These are phyloP conservation scores for Helotiales sp. DNA, from an alignment of 2,329 filamentous ascomycete genomes.

Conservation along the genomic window DNA sequence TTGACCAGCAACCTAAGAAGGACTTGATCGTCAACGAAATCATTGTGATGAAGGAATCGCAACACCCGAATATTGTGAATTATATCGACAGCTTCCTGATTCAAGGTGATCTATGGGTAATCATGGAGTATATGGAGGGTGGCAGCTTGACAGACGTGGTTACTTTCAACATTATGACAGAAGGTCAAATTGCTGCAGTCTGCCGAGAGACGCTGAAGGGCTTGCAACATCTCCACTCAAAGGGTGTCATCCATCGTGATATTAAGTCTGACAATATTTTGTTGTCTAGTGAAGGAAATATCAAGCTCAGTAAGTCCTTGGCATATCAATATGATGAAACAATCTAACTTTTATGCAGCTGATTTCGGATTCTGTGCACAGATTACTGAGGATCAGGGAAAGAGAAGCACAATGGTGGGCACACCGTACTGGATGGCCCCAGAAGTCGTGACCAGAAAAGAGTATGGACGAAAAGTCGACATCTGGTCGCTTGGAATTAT, in stretches of 20 bases:
- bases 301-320: constrained; percentile 81
- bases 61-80: constrained; percentile 98
- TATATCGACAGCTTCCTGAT: constrained; percentile 97
- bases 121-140: constrained; percentile 99
- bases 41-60: constrained; percentile 98
- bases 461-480: constrained; percentile 97
- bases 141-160: constrained; percentile 97
- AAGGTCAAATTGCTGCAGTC: constrained; percentile 94
- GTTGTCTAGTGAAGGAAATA: constrained; percentile 88
- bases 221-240: constrained; percentile 92
- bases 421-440: constrained; percentile 99
- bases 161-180: constrained; percentile 98
- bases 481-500: constrained; percentile 99
- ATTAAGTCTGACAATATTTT: constrained; percentile 99
- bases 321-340: neutral
- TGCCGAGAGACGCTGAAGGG: constrained; percentile 91
- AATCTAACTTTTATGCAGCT: constrained; percentile 54
- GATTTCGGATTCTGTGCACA: constrained; percentile 99
- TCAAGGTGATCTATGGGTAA: constrained; percentile 90
- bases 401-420: constrained; percentile 98
- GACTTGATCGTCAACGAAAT: constrained; percentile 99
- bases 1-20: constrained; percentile 98
- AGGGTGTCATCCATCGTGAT: constrained; percentile 96
- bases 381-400: constrained; percentile 95
- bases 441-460: constrained; percentile 94